Conservation (phyloP, 2,329 filamentous ascomycete genomes). For the Xylariales sp. region DNA sequence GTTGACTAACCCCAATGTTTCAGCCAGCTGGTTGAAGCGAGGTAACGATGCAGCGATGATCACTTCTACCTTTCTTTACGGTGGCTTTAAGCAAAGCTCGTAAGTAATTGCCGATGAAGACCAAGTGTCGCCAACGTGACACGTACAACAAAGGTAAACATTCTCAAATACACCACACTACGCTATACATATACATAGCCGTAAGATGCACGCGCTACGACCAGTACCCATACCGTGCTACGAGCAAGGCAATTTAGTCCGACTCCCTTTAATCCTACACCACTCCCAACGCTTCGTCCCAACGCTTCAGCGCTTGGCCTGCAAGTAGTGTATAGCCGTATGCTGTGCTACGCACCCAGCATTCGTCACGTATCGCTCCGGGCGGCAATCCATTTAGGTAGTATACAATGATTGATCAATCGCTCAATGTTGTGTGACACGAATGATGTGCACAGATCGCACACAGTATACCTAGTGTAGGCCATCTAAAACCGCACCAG, state of each 20-base stretch:
- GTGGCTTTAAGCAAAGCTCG: conserved; percentile 3
- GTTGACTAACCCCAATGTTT: conserved; percentile 12
- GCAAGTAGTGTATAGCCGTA: conserved; percentile 1
- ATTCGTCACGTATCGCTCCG: conserved; percentile 26
- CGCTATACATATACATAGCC: too few species aligned
- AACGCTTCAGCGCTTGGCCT: background rate
- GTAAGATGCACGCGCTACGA: too few species aligned
- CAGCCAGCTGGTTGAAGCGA: conserved; percentile 7
- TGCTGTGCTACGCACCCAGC: conserved; percentile 23
- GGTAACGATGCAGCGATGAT: conserved; percentile 4
- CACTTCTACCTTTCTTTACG: background rate
- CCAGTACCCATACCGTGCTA: background rate
- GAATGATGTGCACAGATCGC: conserved; percentile 18
- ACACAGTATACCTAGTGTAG: background rate
- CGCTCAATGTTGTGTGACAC: conserved; percentile 29
- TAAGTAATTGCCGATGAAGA: background rate
- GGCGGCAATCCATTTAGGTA: conserved; percentile 5
- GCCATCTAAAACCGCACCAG: background rate
- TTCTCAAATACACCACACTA: background rate
- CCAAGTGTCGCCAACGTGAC: background rate
- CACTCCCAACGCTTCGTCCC: background rate
- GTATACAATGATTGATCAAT: conserved; percentile 12
- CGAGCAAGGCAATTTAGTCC: background rate
- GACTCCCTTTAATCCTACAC: background rate
- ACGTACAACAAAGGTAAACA: background rate